These are phyloP conservation scores for Smallanthus sonchifolius DNA, from an alignment of 129 eudicot species.

Conservation along the genomic window DNA sequence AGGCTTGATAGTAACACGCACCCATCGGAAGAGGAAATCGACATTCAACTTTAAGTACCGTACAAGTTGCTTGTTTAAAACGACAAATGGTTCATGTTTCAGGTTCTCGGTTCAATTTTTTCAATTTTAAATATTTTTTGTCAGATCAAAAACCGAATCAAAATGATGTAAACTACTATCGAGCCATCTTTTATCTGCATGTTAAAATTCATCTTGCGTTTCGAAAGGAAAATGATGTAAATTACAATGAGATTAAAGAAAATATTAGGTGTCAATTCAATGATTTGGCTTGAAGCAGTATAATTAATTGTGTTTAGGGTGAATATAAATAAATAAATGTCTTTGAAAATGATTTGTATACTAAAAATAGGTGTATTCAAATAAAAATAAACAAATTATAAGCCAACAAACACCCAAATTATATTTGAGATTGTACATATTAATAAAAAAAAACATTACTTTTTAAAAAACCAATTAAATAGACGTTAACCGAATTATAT, in stretches of 20 bases:
- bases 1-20: not conserved
- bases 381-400: not conserved
- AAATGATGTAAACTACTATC: too few relatives aligned
- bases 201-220: not conserved
- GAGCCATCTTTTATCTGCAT: not conserved
- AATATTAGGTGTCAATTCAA: not conserved
- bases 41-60: slow-evolving; percentile 15
- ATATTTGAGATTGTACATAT: not conserved
- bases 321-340: not conserved
- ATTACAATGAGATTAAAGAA: not conserved
- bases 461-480: not conserved
- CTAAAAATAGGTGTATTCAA: not conserved
- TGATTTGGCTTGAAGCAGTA: not conserved
- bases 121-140: too few relatives aligned
- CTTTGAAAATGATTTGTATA: not conserved
- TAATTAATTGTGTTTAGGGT: not conserved
- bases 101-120: too few relatives aligned
- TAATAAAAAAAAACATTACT: not conserved
- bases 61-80: slow-evolving; percentile 9
- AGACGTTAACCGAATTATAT: not conserved
- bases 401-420: not conserved
- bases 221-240: not conserved
- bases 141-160: too few relatives aligned
- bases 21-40: not conserved
- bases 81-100: too few relatives aligned